Evolutionary conservation across 371 early-diverging fungal species (phyloP).

Genomic region (Apophysomyces ossiformis): DNA sequence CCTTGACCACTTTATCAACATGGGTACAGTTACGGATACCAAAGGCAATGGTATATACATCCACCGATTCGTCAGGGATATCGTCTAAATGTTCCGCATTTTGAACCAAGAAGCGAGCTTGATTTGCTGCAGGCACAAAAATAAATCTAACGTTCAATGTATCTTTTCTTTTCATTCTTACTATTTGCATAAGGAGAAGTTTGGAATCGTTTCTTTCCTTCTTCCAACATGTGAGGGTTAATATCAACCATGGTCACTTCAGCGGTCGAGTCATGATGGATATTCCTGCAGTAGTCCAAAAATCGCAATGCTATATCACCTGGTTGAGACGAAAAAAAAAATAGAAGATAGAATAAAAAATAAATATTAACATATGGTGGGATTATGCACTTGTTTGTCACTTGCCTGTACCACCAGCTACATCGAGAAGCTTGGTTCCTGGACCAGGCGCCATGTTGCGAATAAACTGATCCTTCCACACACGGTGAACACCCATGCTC

Average conservation of each 20-base stretch:
- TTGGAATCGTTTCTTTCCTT: conserved; percentile 81
- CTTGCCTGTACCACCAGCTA: conserved; percentile 95
- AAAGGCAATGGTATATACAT: conserved; percentile 95
- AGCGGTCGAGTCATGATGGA: conserved; percentile 69
- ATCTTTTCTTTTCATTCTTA: conserved; percentile 32
- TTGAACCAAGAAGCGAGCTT: conserved; percentile 76
- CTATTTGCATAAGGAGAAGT: conserved; percentile 63
- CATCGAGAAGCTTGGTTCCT: conserved; percentile 89
- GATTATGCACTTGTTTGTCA: conserved; percentile 21
- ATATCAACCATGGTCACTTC: conserved; percentile 93
- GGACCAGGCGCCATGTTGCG: conserved; percentile 83
- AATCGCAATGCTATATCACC: conserved; percentile 96
- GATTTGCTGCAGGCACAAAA: conserved; percentile 47
- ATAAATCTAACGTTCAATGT: neutral
- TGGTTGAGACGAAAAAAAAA: conserved; percentile 14
- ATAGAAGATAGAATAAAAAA: neutral
- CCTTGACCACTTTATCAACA: conserved; percentile 84
- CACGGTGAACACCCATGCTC: conserved; percentile 91
- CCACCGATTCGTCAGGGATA: conserved; percentile 80
- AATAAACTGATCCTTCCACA: conserved; percentile 96
- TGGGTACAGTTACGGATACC: conserved; percentile 97
- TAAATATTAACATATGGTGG: neutral
- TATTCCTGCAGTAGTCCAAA: conserved; percentile 77
- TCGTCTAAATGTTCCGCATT: conserved; percentile 88
- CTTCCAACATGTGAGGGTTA: conserved; percentile 93